phyloP scores from a whole-genome alignment of 306 rosid species.

The Prunus padus region DNA sequence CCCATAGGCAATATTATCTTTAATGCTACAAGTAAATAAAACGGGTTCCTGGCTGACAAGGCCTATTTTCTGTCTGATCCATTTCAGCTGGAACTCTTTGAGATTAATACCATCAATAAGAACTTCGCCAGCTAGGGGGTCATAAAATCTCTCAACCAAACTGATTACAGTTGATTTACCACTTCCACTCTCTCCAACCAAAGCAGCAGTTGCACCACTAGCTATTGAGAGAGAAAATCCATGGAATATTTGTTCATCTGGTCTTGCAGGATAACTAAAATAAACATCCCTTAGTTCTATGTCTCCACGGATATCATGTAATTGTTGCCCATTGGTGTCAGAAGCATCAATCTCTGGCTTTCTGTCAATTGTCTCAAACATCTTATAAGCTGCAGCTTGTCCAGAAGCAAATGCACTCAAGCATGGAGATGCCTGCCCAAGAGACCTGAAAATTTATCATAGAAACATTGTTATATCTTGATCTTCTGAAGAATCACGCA shows the following conservation, averaged over 20 bases:
- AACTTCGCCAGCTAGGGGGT: constrained; percentile 71
- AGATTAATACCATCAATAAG: constrained; percentile 70
- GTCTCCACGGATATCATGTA: constrained; percentile 60
- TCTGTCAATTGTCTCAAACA: constrained; percentile 74
- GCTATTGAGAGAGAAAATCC: constrained; percentile 63
- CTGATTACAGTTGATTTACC: constrained; percentile 78
- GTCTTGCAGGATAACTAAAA: constrained; percentile 79
- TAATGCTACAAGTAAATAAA: constrained; percentile 65
- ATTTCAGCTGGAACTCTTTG: constrained; percentile 63
- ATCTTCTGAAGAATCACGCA: not conserved
- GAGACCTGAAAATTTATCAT: constrained; percentile 37
- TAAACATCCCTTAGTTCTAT: constrained; percentile 58
- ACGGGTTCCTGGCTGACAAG: constrained; percentile 85
- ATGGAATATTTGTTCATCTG: constrained; percentile 49
- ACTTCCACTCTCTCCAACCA: constrained; percentile 91
- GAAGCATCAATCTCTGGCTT: constrained; percentile 67
- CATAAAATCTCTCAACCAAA: constrained; percentile 84
- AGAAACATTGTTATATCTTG: not conserved
- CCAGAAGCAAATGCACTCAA: constrained; percentile 84
- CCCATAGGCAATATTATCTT: constrained; percentile 76
- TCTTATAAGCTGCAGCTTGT: constrained; percentile 84
- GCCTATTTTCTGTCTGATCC: constrained; percentile 78
- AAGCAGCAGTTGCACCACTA: constrained; percentile 66
- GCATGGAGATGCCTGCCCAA: constrained; percentile 85
- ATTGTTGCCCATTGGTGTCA: constrained; percentile 44